Base-by-base conservation (phyloP, 2,329 filamentous ascomycete species). In the Elsinoe necatrix region DNA sequence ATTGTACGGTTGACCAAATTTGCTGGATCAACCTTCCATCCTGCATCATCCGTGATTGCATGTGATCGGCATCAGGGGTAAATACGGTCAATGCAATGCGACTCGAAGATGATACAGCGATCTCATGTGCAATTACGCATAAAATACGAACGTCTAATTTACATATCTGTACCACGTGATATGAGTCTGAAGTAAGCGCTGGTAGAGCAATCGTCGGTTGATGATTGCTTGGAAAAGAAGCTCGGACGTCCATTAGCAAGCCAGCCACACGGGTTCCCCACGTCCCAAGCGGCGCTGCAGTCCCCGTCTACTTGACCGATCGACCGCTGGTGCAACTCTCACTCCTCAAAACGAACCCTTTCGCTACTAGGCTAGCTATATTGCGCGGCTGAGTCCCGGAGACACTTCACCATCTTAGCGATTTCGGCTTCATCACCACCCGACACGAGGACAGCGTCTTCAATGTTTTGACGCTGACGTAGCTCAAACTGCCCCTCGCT, bases 41-140 rank as follows among this genome's bases (percentile, higher is more conserved):
- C 39, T 16, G 39, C 39, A 20, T 21, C 39, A 43, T 21, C 39
- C 25, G 34, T 50, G 21, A 31, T 20, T 16, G 23, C 23, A 50
- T 50, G 45, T 34, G 45, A 50, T 50, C 45, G 45, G 45, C 45
- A 50, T 50, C 45, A 50, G 45, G 45, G 45, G 45, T 31, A n/a
- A 25, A 50, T 31, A 14, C 25, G 8, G 5, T n/a, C n/a, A 18
- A 5, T 18, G 25, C 14, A 18, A 50, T 18, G 16, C 12, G 34
- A n/a, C 14, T 6, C 4, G 4, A 14, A 4, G 34, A 37, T 9
- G 27, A 29, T 29, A 29, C 27, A 4, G 4, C 27, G 27, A 29
- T 9, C 9, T 29, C 41, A 45, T 25, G 20, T 12, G 25, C 27
- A 29, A 9, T 29, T 4, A 29, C 4, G 27, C 27, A 29, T 29